phyloP scores from a whole-genome alignment of 345 rosid genomes.

The Jatropha curcas region DNA sequence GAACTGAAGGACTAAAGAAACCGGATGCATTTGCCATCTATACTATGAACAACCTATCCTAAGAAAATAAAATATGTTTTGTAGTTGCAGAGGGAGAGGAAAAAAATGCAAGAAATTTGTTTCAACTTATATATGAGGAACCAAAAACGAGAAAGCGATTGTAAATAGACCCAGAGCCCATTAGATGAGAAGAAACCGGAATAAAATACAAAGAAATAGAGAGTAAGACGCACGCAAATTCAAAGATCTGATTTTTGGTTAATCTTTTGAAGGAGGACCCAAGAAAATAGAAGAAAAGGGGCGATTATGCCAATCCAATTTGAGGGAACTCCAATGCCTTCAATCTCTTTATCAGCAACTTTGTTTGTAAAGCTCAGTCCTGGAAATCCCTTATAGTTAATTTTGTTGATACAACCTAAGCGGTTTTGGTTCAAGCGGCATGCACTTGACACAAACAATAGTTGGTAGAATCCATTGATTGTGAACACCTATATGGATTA shows the following conservation, averaged over 20 bases:
- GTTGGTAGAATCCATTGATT: neutral
- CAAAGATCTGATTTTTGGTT: neutral
- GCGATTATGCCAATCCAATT: conserved; percentile 44
- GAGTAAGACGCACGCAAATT: neutral
- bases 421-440: neutral
- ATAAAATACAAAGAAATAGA: neutral
- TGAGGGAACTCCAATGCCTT: conserved; percentile 59
- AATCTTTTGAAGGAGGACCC: conserved; percentile 40
- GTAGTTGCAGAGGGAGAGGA: neutral
- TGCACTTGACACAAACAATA: neutral
- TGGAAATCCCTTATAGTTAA: conserved; percentile 12
- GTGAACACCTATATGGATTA: neutral
- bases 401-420: conserved; percentile 18
- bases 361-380: neutral
- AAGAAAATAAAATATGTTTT: neutral
- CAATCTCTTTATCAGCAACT: conserved; percentile 3
- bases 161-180: conserved; percentile 16
- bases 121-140: conserved; percentile 20
- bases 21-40: conserved; percentile 87
- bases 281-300: conserved; percentile 8
- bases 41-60: neutral
- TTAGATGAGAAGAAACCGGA: conserved; percentile 17
- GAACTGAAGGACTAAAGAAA: conserved; percentile 60
- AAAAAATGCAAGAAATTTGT: conserved; percentile 28
- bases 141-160: neutral